Evolutionary conservation across 2,329 filamentous ascomycete genomes (phyloP), one percentile per base, ranked within the genome.

Genomic region (Colletotrichum sp.): DNA sequence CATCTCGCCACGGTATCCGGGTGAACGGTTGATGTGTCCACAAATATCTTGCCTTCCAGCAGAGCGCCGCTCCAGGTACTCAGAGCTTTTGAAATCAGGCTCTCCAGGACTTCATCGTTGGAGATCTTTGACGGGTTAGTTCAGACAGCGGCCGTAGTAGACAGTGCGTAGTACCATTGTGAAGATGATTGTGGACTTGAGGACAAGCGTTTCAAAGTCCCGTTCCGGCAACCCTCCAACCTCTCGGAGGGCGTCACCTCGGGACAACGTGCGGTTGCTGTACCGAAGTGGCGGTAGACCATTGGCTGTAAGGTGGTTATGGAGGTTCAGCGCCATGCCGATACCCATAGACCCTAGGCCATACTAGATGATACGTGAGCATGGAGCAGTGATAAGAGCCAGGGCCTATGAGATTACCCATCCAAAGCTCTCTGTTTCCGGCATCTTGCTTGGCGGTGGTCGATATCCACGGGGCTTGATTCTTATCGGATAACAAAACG

Each of bases 321-420:
- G 85, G 9, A 87, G 82, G 71, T 87, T 87, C 62, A 80, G 81
- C 71, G 86, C 85, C 86, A 87, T 87, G 78, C 83, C 84, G 19
- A 85, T 83, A 76, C 86, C 86, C 85, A 87, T 87, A 39, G 85
- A 87, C 52, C 85, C 86, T 67, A 87, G 84, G 76, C 86, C 86
- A 52, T 64, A 76, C 74, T 76, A 70, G 27, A 34, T 13, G 8
- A 22, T 22, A 13, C 19, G 22, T 73, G 12, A 69, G 55, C 55
- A 63, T 15, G 57, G 71, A 25, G 22, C 1, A n/a, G 5, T 9
- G 13, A 19, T 32, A 25, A 57, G 13, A 22, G 22, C 13, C 27
- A 36, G 57, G 39, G 12, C 16, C 44, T 44, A 13, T 13, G 22
- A n/a, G 7, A 22, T n/a, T 63, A 75, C 72, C 72, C 72, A 75